These are phyloP conservation scores for Fusarium coicis DNA, from an alignment of 2,329 filamentous ascomycete species.

Conservation along the genomic window DNA sequence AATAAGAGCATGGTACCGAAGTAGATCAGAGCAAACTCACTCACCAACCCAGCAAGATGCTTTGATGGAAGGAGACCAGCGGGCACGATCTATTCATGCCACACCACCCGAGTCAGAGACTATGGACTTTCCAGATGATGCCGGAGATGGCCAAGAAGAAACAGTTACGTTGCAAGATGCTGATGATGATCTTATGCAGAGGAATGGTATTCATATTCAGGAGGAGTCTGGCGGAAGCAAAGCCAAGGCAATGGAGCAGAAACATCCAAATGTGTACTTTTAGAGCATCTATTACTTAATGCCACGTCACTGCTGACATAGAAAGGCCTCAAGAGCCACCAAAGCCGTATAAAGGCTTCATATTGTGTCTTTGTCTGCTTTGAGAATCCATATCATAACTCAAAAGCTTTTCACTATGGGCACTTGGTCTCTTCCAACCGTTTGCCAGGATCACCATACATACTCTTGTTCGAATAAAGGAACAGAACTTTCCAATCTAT, in stretches of 20 bases:
- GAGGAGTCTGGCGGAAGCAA: constrained; percentile 8
- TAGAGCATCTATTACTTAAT: neutral
- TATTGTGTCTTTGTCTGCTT: too few species aligned
- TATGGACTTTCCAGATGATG: neutral
- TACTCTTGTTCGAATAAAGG: too few species aligned
- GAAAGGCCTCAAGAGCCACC: accelerated
- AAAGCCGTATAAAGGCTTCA: accelerated
- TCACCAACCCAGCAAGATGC: accelerated
- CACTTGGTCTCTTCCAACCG: too few species aligned
- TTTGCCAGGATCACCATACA: too few species aligned
- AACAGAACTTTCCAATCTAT: neutral
- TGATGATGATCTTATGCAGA: neutral
- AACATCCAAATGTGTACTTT: constrained; percentile 36
- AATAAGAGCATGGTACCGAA: constrained; percentile 39
- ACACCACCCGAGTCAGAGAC: neutral
- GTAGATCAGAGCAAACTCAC: neutral
- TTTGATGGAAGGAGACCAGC: neutral
- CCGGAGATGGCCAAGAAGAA: neutral
- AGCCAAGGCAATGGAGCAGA: constrained; percentile 29
- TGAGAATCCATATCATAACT: too few species aligned
- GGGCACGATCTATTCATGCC: neutral
- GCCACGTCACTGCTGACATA: accelerated
- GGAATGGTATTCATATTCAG: neutral
- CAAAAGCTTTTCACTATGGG: neutral
- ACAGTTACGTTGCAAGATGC: neutral